A percentile compares a stretch with the other conserved stretches of the same genome.
phyloP scores from a whole-genome alignment of 768 basidiomycete genomes.

The Boletus vinaceobasis region DNA sequence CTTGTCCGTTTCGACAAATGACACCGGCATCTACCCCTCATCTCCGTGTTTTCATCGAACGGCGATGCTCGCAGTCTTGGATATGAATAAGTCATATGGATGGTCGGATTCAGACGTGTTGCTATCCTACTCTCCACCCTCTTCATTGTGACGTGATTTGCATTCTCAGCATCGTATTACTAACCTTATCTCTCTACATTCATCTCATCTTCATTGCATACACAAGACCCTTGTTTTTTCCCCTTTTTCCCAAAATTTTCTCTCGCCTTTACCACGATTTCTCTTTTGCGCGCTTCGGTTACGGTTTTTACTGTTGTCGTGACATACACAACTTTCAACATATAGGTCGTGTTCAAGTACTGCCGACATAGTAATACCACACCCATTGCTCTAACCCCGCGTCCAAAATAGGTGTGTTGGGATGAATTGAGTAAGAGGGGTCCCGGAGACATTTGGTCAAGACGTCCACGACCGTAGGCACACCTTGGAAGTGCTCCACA shows the following conservation, averaged over 20 bases:
- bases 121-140: background rate
- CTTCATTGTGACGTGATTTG: background rate
- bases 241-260: background rate
- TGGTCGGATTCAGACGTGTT: slow-evolving; percentile 8
- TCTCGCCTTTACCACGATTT: background rate
- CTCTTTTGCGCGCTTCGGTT: background rate
- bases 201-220: background rate
- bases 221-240: background rate
- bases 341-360: slow-evolving; percentile 3
- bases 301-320: slow-evolving; percentile 2
- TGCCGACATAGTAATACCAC: slow-evolving; percentile 8
- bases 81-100: slow-evolving; percentile 5
- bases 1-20: background rate
- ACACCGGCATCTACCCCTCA: background rate
- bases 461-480: background rate
- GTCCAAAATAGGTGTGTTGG: background rate
- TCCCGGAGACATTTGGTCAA: too few species aligned
- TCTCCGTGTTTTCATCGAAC: background rate
- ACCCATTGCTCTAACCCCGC: background rate
- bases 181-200: slow-evolving; percentile 14
- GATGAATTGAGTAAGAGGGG: too few species aligned
- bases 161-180: slow-evolving; percentile 17
- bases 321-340: slow-evolving; percentile 6
- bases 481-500: background rate
- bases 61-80: slow-evolving; percentile 4